These are phyloP conservation scores for Sporothrix humicola DNA, from an alignment of 2,329 filamentous ascomycete genomes.

Conservation along the genomic window DNA sequence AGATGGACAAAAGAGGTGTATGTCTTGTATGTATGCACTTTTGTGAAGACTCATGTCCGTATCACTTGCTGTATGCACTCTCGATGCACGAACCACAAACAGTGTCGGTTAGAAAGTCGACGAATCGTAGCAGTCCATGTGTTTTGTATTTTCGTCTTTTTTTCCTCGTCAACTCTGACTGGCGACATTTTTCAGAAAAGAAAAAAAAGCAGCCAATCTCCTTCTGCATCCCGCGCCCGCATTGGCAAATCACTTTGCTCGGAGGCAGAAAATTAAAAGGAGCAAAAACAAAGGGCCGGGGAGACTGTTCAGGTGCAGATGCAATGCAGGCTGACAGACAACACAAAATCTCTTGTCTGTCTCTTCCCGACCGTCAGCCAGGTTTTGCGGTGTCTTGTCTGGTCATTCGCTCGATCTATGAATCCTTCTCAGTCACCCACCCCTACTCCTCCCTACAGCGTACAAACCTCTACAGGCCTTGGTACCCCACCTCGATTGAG, in stretches of 20 bases:
- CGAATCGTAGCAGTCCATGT: slow-evolving; percentile 14
- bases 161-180: background rate
- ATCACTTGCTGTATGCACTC: background rate
- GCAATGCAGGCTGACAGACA: background rate
- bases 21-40: too few species aligned
- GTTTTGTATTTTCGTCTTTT: background rate
- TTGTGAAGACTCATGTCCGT: too few species aligned
- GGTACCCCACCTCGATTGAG: background rate
- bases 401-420: slow-evolving; percentile 10
- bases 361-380: background rate
- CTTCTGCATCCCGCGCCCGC: background rate
- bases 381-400: background rate
- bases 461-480: background rate
- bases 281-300: background rate
- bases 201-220: slow-evolving; percentile 18
- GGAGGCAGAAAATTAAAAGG: background rate
- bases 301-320: too few species aligned
- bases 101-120: background rate
- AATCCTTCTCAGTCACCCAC: slow-evolving; percentile 16
- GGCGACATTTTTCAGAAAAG: background rate
- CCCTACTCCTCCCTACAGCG: background rate
- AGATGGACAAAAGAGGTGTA: background rate
- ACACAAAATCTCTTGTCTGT: background rate
- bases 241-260: slow-evolving; percentile 16
- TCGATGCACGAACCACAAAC: background rate